phyloP scores from a whole-genome alignment of 106 monocot species.

The Ottelia alismoides region DNA sequence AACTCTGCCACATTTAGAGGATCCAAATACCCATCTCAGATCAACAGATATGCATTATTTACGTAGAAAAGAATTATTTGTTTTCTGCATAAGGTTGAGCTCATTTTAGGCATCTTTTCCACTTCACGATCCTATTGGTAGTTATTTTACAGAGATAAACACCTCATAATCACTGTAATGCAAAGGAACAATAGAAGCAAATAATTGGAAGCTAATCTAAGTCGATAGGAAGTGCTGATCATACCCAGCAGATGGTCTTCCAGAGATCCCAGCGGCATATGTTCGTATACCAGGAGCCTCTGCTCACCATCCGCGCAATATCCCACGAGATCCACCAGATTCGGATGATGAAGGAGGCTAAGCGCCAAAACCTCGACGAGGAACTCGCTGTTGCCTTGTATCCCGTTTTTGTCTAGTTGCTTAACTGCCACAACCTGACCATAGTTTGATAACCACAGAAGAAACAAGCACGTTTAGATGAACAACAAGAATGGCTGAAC shows the following conservation, averaged over 20 bases:
- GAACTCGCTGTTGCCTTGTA: slow-evolving; percentile 15
- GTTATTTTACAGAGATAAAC: too few relatives aligned
- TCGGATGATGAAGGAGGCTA: slow-evolving; percentile 15
- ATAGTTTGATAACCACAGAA: not conserved
- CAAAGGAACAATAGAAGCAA: too few relatives aligned
- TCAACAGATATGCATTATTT: too few relatives aligned
- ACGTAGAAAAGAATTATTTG: too few relatives aligned
- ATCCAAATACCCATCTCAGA: too few relatives aligned
- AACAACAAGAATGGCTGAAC: not conserved
- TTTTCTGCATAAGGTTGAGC: too few relatives aligned
- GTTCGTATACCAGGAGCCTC: slow-evolving; percentile 18
- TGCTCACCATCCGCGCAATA: slow-evolving; percentile 19
- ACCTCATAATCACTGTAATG: too few relatives aligned
- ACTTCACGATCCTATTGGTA: too few relatives aligned
- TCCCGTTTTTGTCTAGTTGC: slow-evolving; percentile 15
- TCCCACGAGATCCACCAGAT: slow-evolving; percentile 13
- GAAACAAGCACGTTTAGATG: not conserved
- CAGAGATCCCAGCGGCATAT: slow-evolving; percentile 13
- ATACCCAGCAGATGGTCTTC: slow-evolving; percentile 16
- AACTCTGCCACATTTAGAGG: too few relatives aligned
- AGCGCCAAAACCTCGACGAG: slow-evolving; percentile 20
- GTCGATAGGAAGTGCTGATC: not conserved
- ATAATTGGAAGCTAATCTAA: not conserved
- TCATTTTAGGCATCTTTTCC: too few relatives aligned
- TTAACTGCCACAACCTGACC: slow-evolving; percentile 14